Conservation (phyloP, 495 filamentous ascomycete species). For the Aspergillus sclerotiicarbonarius region DNA sequence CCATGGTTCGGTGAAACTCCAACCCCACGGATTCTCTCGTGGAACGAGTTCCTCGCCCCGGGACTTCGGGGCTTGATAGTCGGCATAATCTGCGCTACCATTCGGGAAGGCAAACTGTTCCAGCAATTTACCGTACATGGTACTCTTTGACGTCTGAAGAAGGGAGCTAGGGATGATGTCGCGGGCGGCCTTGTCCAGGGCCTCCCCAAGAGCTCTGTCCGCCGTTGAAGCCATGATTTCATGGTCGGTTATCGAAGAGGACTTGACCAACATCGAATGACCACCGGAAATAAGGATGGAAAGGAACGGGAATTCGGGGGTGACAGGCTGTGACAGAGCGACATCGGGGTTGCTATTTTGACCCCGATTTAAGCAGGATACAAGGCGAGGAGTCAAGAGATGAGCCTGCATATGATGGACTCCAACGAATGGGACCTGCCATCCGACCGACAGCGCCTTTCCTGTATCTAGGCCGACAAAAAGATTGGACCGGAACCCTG, state of each 20-base stretch:
- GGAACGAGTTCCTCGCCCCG: constrained; percentile 53
- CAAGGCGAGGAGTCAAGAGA: constrained; percentile 81
- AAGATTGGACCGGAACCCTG: constrained; percentile 78
- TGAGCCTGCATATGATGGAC: constrained; percentile 99
- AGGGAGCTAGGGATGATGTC: constrained; percentile 59
- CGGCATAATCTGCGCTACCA: constrained; percentile 43
- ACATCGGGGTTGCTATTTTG: neutral
- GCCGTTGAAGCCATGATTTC: constrained; percentile 63
- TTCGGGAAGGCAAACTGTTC: constrained; percentile 70
- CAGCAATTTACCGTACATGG: constrained; percentile 75
- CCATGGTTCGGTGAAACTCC: constrained; percentile 57
- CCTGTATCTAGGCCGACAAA: constrained; percentile 76
- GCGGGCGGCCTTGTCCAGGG: constrained; percentile 82
- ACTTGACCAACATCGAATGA: constrained; percentile 82
- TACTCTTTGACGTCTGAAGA: constrained; percentile 43
- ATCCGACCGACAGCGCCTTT: constrained; percentile 82
- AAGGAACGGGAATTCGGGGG: constrained; percentile 72
- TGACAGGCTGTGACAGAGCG: neutral
- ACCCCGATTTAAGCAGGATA: constrained; percentile 52
- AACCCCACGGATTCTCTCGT: constrained; percentile 48
- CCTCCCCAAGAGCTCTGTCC: constrained; percentile 81
- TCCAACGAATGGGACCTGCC: constrained; percentile 75
- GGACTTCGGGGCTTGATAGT: constrained; percentile 53
- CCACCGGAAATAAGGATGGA: constrained; percentile 90
- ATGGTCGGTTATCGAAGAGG: constrained; percentile 63